These are phyloP conservation scores for Pseudodiploospora longispora DNA, from an alignment of 2,329 filamentous ascomycete genomes.

Conservation along the genomic window DNA sequence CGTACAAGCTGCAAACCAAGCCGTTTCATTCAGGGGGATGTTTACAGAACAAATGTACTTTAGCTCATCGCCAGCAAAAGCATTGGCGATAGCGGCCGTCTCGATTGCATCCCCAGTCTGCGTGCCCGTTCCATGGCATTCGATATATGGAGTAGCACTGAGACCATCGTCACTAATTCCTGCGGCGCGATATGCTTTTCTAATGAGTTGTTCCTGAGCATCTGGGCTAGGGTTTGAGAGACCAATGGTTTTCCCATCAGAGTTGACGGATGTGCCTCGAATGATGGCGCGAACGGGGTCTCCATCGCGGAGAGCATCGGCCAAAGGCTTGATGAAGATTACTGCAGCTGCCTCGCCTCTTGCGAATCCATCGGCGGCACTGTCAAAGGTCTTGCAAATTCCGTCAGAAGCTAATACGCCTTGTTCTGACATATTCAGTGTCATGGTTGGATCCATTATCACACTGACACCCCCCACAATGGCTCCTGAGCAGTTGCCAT, in stretches of 20 bases:
- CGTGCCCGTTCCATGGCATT: constrained; percentile 24
- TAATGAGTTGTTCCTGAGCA: constrained; percentile 30
- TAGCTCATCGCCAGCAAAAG: constrained; percentile 15
- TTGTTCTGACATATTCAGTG: constrained; percentile 14
- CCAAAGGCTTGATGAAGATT: constrained; percentile 45
- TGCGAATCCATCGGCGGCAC: constrained; percentile 41
- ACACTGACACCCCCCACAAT: constrained; percentile 22
- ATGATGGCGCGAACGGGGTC: constrained; percentile 44
- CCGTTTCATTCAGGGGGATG: background rate
- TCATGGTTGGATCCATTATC: constrained; percentile 17
- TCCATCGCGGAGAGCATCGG: constrained; percentile 42
- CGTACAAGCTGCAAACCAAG: too few species aligned
- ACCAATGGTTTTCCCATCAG: constrained; percentile 14
- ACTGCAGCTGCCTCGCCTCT: constrained; percentile 49
- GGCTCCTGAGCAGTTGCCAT: constrained; percentile 24
- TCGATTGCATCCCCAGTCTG: constrained; percentile 21
- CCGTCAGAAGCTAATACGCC: constrained; percentile 22
- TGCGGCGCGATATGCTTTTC: constrained; percentile 17
- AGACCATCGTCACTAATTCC: constrained; percentile 12
- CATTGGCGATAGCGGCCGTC: constrained; percentile 20
- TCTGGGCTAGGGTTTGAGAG: constrained; percentile 39
- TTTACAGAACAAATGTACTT: constrained; percentile 8
- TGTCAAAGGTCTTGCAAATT: constrained; percentile 38
- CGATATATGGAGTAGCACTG: constrained; percentile 18
- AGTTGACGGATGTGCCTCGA: constrained; percentile 38